Base-by-base conservation (phyloP, 495 filamentous ascomycete genomes). In the Darksidea phi region DNA sequence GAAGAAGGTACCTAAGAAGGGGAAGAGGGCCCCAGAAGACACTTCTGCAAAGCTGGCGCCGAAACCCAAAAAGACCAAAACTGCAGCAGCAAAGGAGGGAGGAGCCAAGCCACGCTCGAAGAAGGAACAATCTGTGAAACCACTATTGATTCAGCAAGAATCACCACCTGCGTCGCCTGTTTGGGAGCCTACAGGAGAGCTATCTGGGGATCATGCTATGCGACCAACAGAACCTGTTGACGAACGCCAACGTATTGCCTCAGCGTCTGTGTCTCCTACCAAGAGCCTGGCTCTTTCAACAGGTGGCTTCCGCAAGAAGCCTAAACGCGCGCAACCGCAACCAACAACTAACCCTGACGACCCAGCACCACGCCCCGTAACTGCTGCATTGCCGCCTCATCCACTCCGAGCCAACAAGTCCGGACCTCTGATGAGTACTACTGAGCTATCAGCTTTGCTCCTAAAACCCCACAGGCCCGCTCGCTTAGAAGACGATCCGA, bases 221-320 rank as follows among this genome's bases (percentile, higher is more conserved):
- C 48, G 37, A 20, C 25, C 15, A 18, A 36, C 43, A 21, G 2
- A 17, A 5, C 20, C 47, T 8, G n/a, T 21, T 3, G 24, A 13
- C 1, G 41, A 55, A 24, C 25, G 21, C 15, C n/a, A 2, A 25
- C 48, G 41, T 43, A 49, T 18, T 18, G 23, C 49, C 20, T 49
- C 36, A 20, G 13, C 49, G 8, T 24, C 54, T 2, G 21, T 41
- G 5, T 25, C 52, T 23, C 50, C 48, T 23, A 51, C 18, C 25
- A 52, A 3, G 28, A 32, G 54, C 28, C 7, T 20, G 46, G 28
- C 55, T 7, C 46, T 55, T 47, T 57, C 59, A 41, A 52, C 56
- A n/a, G 32, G 38, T 42, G 54, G 61, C 46, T 58, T 64, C 37
- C 36, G 37, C 24, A 64, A 47, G 37, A 54, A 59, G 17, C 20